Base-by-base conservation (phyloP, 257 asterid species). In the Petunia secreta region DNA sequence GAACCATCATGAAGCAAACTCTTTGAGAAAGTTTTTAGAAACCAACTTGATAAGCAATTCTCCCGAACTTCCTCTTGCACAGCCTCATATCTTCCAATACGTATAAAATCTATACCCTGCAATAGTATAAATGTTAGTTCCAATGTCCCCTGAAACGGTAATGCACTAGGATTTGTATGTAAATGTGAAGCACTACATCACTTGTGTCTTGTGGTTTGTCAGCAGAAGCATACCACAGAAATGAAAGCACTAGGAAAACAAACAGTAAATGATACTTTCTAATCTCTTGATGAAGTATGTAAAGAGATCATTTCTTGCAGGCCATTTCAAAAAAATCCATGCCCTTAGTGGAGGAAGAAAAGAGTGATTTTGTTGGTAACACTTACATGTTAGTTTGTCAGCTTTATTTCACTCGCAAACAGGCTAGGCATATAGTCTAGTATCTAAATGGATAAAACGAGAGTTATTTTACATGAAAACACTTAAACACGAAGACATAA, bases 91-190 rank as follows among this genome's bases (percentile, higher is more conserved):
- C 98, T 93, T 75, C 99, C 99, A 41, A 95, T 89, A 83, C 99
- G 91, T 54, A 95, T 84, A 85, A 95, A 95, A 85, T 95, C 95
- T 83, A 95, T 82, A 64, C 95, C 97, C 98, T 93, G 94, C 79
- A 80, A 57, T 65, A 84, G 65, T 66, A 71, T 34, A 48, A 48
- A 71, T 34, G 77, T 71, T 71, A 71, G 77, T 71, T 60, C 37
- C 44, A 60, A 40, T 43, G 0, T 65, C 41, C 62, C 59, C 68
- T 50, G 77, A 79, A 81, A 55, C 16, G 68, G 73, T 82, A 81
- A 80, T 16, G 83, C 78, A 80, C 67, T 68, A 75, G 82, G 63
- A 79, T 58, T 57, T 37, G 43, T 48, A 53, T 37, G 55, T 64
- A 75, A 57, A 78, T 63, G 55, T 74, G 80, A 16, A 71, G 77